These are phyloP conservation scores for Metarhizium humberi DNA, from an alignment of 2,329 filamentous ascomycete species.

Conservation along the genomic window DNA sequence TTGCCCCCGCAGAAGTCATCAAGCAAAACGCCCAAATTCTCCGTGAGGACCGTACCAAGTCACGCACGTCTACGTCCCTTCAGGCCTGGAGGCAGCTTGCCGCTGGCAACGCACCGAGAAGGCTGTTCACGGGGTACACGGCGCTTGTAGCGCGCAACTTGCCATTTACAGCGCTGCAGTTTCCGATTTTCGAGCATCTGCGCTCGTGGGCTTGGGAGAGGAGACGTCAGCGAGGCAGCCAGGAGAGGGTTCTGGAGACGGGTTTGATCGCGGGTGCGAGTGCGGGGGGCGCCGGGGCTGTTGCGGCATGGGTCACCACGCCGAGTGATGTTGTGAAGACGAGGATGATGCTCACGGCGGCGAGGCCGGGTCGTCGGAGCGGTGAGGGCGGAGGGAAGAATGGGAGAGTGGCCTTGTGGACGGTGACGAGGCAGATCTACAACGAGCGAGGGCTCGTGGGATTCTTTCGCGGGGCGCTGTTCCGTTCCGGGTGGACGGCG, in stretches of 20 bases:
- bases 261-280: slow-evolving; percentile 63
- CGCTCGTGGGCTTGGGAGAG: slow-evolving; percentile 42
- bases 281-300: slow-evolving; percentile 62
- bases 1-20: slow-evolving; percentile 82
- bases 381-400: slow-evolving; percentile 10
- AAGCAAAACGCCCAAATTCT: slow-evolving; percentile 94
- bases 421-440: slow-evolving; percentile 57
- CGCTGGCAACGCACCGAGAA: slow-evolving; percentile 46
- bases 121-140: slow-evolving; percentile 63
- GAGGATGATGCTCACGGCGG: slow-evolving; percentile 69
- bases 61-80: slow-evolving; percentile 31
- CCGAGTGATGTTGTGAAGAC: slow-evolving; percentile 88
- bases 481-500: slow-evolving; percentile 74
- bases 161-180: slow-evolving; percentile 81
- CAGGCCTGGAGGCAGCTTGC: slow-evolving; percentile 39
- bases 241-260: slow-evolving; percentile 47
- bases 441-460: slow-evolving; percentile 60
- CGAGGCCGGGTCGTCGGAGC: slow-evolving; percentile 8
- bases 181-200: slow-evolving; percentile 73
- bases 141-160: slow-evolving; percentile 75
- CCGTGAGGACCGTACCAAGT: slow-evolving; percentile 14
- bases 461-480: slow-evolving; percentile 64
- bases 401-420: slow-evolving; percentile 26
- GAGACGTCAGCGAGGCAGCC: slow-evolving; percentile 14
- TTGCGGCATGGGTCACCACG: slow-evolving; percentile 75